Conservation (phyloP, 2,329 filamentous ascomycete species). For the Rhinocladiella similis region DNA sequence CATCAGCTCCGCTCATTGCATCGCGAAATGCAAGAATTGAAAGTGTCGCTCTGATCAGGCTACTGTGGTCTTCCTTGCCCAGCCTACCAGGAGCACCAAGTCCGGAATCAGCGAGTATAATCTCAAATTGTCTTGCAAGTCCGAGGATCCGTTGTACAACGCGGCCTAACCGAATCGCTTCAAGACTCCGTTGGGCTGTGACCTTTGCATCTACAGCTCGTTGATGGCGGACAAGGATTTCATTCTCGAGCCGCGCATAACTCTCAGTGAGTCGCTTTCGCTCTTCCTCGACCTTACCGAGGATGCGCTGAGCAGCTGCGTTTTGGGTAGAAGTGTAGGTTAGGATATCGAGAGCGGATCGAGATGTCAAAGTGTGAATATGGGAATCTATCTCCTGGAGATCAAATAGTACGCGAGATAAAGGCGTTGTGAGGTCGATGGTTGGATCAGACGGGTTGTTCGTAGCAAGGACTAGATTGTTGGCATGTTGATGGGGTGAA, state of each 20-base stretch:
- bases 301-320: constrained; percentile 68
- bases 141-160: constrained; percentile 76
- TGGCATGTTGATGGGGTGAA: constrained; percentile 79
- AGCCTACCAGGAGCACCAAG: constrained; percentile 35
- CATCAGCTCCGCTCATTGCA: constrained; percentile 70
- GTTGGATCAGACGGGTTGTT: constrained; percentile 90
- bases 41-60: constrained; percentile 78
- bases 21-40: constrained; percentile 73
- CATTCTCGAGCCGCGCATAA: constrained; percentile 80
- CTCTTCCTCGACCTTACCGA: constrained; percentile 76
- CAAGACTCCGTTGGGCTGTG: constrained; percentile 76
- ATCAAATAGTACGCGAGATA: constrained; percentile 93
- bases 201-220: constrained; percentile 79
- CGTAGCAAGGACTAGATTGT: constrained; percentile 81
- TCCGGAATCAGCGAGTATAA: constrained; percentile 73
- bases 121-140: constrained; percentile 80
- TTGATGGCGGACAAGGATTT: constrained; percentile 82
- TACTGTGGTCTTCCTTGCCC: constrained; percentile 69
- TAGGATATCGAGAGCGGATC: constrained; percentile 78
- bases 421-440: constrained; percentile 88
- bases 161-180: constrained; percentile 74
- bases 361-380: constrained; percentile 85
- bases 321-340: constrained; percentile 74
- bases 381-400: constrained; percentile 96
- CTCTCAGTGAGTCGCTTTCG: constrained; percentile 78